Percentiles rank a stretch among this genome's conserved stretches.
These are phyloP conservation scores for Oryza brachyantha DNA, from an alignment of 176 grass and related monocot genomes.

Conservation along the genomic window DNA sequence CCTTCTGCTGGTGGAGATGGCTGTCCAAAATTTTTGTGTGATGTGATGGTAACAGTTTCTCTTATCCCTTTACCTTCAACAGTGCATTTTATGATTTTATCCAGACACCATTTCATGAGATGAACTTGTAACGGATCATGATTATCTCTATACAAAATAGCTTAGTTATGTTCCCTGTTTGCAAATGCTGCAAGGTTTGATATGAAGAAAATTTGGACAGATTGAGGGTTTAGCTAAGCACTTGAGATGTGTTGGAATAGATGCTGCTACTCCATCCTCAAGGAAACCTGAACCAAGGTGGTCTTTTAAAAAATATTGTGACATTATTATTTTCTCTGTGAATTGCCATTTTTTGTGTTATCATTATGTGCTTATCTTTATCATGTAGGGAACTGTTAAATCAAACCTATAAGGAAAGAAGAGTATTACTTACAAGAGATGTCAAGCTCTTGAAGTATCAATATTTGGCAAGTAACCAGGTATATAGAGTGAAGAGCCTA, in stretches of 20 bases:
- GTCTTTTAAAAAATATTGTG: background rate
- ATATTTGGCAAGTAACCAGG: conserved; percentile 79
- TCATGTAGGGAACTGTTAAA: conserved; percentile 74
- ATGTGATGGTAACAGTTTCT: conserved; percentile 79
- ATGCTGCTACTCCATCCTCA: conserved; percentile 76
- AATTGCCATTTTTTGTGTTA: background rate
- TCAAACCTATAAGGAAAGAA: conserved; percentile 86
- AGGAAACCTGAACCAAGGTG: conserved; percentile 94
- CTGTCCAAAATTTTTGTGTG: conserved; percentile 81
- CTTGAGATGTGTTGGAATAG: conserved; percentile 91
- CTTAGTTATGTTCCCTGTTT: conserved; percentile 16
- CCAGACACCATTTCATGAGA: background rate
- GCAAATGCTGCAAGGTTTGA: conserved; percentile 1
- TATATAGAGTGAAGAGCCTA: conserved; percentile 87
- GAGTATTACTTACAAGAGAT: conserved; percentile 84
- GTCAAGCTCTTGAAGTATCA: conserved; percentile 86
- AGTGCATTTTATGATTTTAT: background rate
- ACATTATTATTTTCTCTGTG: conserved; percentile 21
- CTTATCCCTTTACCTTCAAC: background rate
- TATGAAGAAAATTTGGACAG: conserved; percentile 43
- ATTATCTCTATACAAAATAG: background rate
- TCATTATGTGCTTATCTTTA: background rate
- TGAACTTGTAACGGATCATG: background rate
- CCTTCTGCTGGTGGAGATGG: conserved; percentile 75
- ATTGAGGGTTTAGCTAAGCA: conserved; percentile 94